Conservation (phyloP, 179 eudicot genomes). For the Monotropa hypopitys region DNA sequence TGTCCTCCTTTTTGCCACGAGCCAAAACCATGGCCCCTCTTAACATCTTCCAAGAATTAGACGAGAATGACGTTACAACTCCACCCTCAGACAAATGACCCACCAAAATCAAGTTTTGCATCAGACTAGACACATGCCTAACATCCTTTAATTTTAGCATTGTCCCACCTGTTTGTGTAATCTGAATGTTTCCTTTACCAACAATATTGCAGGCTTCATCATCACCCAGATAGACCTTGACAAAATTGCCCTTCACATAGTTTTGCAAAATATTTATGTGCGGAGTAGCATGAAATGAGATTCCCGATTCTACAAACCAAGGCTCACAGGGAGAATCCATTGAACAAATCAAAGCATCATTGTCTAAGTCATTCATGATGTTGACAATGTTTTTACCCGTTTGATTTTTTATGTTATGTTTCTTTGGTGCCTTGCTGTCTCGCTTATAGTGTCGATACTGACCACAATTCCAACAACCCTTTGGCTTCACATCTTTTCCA, state of each 20-base stretch:
- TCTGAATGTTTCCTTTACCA: neutral
- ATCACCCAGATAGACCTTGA: neutral
- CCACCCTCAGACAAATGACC: too few species aligned
- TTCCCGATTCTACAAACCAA: neutral
- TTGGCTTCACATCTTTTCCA: neutral
- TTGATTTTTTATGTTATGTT: too few species aligned
- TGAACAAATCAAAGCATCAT: neutral
- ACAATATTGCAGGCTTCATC: neutral
- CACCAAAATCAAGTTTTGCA: too few species aligned
- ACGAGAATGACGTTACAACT: too few species aligned
- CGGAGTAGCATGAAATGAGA: neutral
- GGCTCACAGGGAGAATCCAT: neutral
- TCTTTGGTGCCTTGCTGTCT: constrained; percentile 1
- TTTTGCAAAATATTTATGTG: neutral
- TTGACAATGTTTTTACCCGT: neutral
- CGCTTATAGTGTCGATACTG: neutral
- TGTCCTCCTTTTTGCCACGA: too few species aligned
- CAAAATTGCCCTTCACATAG: neutral
- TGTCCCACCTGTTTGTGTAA: neutral
- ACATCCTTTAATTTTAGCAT: neutral
- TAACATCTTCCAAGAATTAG: too few species aligned
- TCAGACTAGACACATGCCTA: too few species aligned
- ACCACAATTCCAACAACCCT: neutral
- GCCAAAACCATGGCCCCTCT: too few species aligned
- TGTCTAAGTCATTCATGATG: neutral